phyloP scores from a whole-genome alignment of 352 stramenopile species.

The Phytophthora cryptogea region DNA sequence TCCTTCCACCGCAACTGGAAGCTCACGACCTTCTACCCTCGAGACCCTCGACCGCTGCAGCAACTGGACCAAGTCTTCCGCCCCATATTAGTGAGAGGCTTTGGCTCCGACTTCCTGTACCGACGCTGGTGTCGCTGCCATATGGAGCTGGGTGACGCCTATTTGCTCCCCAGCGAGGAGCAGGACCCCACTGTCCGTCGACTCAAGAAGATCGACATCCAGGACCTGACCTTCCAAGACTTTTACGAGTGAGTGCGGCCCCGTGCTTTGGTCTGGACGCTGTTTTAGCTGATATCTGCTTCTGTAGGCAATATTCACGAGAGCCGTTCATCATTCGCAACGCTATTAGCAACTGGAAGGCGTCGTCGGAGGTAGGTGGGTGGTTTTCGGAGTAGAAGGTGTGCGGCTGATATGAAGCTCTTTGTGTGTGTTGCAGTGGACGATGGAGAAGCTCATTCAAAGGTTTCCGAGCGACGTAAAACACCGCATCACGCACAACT shows the following conservation, averaged over 20 bases:
- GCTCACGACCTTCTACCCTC: slow-evolving; percentile 79
- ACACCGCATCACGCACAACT: slow-evolving; percentile 79
- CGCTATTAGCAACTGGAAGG: slow-evolving; percentile 73
- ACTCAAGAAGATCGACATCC: slow-evolving; percentile 59
- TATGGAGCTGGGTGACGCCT: slow-evolving; percentile 68
- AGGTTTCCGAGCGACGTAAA: slow-evolving; percentile 56
- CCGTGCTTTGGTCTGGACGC: not conserved
- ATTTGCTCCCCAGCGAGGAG: slow-evolving; percentile 44
- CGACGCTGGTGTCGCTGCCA: slow-evolving; percentile 84
- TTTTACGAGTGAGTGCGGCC: slow-evolving; percentile 71
- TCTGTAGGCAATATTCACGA: slow-evolving; percentile 61
- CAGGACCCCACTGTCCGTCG: slow-evolving; percentile 51
- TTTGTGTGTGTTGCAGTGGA: slow-evolving; percentile 54
- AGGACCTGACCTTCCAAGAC: slow-evolving; percentile 61
- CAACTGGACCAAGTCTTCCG: slow-evolving; percentile 31
- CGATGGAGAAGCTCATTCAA: slow-evolving; percentile 58
- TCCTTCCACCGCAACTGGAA: slow-evolving; percentile 71
- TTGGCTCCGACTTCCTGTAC: slow-evolving; percentile 85
- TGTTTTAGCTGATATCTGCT: slow-evolving; percentile 4
- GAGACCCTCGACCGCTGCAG: slow-evolving; percentile 38
- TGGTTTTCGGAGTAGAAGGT: not conserved
- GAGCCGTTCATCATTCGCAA: slow-evolving; percentile 78
- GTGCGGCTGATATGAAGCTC: not conserved
- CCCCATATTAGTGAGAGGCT: slow-evolving; percentile 32
- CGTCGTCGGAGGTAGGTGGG: slow-evolving; percentile 51